Percentiles rank a stretch among this genome's conserved stretches.
These are phyloP conservation scores for Zoysia matrella DNA, from an alignment of 202 grass and related monocot species.

Conservation along the genomic window DNA sequence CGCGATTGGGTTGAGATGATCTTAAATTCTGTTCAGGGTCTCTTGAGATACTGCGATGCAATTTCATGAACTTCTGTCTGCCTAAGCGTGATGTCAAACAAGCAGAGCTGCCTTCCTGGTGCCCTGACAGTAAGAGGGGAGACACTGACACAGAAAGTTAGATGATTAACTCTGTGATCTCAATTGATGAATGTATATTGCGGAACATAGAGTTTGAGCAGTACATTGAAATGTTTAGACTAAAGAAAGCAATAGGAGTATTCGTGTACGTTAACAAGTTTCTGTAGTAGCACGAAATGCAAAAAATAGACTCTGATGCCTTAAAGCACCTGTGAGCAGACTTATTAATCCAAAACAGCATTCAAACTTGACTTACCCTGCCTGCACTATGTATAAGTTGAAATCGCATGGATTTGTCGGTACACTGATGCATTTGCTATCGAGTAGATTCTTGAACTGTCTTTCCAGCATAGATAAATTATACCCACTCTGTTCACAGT, in stretches of 20 bases:
- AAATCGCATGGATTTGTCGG: conserved; percentile 84
- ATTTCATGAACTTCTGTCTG: conserved; percentile 79
- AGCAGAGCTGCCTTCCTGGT: conserved; percentile 70
- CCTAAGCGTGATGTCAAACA: conserved; percentile 83
- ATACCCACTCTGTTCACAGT: conserved; percentile 25
- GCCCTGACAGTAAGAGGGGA: conserved; percentile 54
- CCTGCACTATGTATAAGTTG: conserved; percentile 96
- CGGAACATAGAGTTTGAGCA: neutral
- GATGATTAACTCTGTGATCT: neutral
- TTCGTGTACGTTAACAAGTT: neutral
- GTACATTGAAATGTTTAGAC: neutral
- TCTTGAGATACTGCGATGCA: neutral
- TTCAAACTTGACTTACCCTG: conserved; percentile 72
- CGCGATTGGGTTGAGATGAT: too few species aligned
- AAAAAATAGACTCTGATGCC: conserved; percentile 2
- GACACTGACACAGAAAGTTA: neutral
- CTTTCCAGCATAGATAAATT: conserved; percentile 69
- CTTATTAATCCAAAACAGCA: conserved; percentile 7
- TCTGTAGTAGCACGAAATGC: neutral
- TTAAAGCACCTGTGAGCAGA: conserved; percentile 4
- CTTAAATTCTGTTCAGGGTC: too few species aligned
- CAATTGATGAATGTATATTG: neutral
- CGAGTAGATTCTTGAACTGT: conserved; percentile 83
- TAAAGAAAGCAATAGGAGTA: neutral
- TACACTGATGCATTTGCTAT: conserved; percentile 95